phyloP scores from a whole-genome alignment of 306 rosid genomes.

The Dalbergia oliveri region DNA sequence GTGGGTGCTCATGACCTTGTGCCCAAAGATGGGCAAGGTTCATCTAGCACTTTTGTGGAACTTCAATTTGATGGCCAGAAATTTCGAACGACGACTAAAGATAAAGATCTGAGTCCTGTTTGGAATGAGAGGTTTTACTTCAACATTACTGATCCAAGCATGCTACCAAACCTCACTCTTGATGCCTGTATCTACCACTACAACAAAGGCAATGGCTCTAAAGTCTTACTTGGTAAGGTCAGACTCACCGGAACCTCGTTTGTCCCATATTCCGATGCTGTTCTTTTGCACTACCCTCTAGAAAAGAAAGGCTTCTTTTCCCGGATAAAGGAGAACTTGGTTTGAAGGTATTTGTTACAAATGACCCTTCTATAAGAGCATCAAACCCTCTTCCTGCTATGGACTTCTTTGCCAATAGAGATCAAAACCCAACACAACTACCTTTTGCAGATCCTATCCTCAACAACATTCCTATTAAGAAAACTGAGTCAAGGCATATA shows the following conservation, averaged over 20 bases:
- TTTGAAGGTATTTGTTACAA: constrained; percentile 80
- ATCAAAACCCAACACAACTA: constrained; percentile 40
- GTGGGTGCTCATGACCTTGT: constrained; percentile 82
- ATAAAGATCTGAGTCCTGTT: constrained; percentile 78
- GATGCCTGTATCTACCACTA: constrained; percentile 70
- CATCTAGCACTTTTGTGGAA: constrained; percentile 77
- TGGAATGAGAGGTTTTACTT: constrained; percentile 92
- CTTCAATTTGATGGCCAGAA: constrained; percentile 82
- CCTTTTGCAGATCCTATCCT: constrained; percentile 50
- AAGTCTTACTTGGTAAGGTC: constrained; percentile 70
- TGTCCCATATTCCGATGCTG: constrained; percentile 84
- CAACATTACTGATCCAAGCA: constrained; percentile 77
- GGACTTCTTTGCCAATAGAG: constrained; percentile 52
- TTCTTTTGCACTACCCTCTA: constrained; percentile 83
- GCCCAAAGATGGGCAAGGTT: constrained; percentile 83
- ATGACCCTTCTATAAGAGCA: constrained; percentile 71
- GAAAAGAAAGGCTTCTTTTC: constrained; percentile 72
- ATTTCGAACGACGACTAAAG: constrained; percentile 73
- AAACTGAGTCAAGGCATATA: constrained; percentile 57
- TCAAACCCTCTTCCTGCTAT: constrained; percentile 81
- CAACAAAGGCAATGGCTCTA: constrained; percentile 54
- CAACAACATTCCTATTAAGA: constrained; percentile 56
- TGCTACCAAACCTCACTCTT: constrained; percentile 62
- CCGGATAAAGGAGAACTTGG: constrained; percentile 88
- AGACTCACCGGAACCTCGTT: constrained; percentile 84